A percentile compares a stretch with the other conserved stretches of the same genome.
Conservation (phyloP, 1,139 yeast genomes). For the Yarrowia galli region DNA sequence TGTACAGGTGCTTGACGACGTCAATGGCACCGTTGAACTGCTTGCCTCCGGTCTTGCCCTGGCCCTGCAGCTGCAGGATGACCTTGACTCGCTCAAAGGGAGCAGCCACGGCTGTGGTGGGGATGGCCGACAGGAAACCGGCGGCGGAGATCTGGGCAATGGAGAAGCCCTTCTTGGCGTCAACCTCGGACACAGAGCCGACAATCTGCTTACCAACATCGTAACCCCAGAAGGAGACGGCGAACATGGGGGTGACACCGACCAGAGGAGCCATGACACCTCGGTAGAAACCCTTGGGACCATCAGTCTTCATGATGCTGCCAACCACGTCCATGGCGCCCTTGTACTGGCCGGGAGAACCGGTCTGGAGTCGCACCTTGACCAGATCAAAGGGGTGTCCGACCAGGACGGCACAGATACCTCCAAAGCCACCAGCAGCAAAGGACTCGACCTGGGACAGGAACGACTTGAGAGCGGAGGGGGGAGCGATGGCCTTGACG, state of each 20-base stretch:
- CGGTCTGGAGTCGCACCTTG: slow-evolving; percentile 84
- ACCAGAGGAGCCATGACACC: slow-evolving; percentile 89
- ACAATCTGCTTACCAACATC: slow-evolving; percentile 88
- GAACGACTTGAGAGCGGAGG: slow-evolving; percentile 45
- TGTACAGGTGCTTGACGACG: slow-evolving; percentile 73
- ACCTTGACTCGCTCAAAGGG: slow-evolving; percentile 97
- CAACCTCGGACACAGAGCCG: slow-evolving; percentile 51
- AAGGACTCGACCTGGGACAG: slow-evolving; percentile 71
- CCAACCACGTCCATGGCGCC: slow-evolving; percentile 71
- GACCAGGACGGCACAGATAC: slow-evolving; percentile 83
- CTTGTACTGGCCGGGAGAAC: slow-evolving; percentile 61
- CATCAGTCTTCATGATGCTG: slow-evolving; percentile 73
- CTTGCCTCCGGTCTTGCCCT: slow-evolving; percentile 50
- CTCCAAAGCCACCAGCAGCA: slow-evolving; percentile 89
- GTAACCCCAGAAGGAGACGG: slow-evolving; percentile 98
- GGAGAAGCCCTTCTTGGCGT: slow-evolving; percentile 56
- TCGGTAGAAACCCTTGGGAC: slow-evolving; percentile 79
- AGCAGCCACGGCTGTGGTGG: slow-evolving; percentile 94
- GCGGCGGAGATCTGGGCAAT: slow-evolving; percentile 84
- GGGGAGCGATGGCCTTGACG: slow-evolving; percentile 37
- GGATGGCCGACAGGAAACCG: slow-evolving; percentile 94
- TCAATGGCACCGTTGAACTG: slow-evolving; percentile 60
- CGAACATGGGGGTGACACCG: slow-evolving; percentile 98
- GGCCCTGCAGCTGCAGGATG: slow-evolving; percentile 82
- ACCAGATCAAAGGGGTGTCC: slow-evolving; percentile 97